Conservation (phyloP, 1,139 yeast genomes). For the Taphrina betulina region DNA sequence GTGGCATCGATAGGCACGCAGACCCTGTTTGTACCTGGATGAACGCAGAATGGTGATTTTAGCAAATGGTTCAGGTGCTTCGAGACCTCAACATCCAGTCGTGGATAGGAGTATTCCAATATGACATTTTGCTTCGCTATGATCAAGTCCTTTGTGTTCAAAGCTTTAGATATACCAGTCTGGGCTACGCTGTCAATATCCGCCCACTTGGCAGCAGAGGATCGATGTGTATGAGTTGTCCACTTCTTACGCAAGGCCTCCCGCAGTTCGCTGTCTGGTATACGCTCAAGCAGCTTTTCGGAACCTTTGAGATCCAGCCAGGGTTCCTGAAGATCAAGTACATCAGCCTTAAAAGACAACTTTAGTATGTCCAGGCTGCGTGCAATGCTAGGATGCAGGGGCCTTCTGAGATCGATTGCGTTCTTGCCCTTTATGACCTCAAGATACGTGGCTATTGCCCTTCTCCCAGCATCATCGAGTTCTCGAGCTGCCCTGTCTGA, state of each 20-base stretch:
- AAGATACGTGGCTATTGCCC: slow-evolving; percentile 77
- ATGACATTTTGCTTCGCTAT: slow-evolving; percentile 85
- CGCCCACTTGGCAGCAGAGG: slow-evolving; percentile 69
- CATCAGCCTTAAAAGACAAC: slow-evolving; percentile 60
- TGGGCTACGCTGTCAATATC: slow-evolving; percentile 68
- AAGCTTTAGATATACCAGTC: slow-evolving; percentile 47
- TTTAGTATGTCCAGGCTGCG: slow-evolving; percentile 71
- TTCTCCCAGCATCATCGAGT: slow-evolving; percentile 69
- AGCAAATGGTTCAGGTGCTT: slow-evolving; percentile 84
- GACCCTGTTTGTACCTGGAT: slow-evolving; percentile 95
- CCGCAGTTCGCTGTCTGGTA: slow-evolving; percentile 58
- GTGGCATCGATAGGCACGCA: slow-evolving; percentile 87
- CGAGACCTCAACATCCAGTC: slow-evolving; percentile 90
- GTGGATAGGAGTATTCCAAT: slow-evolving; percentile 78
- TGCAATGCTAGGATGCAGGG: slow-evolving; percentile 81
- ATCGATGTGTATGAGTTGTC: slow-evolving; percentile 50
- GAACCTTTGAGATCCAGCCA: slow-evolving; percentile 59
- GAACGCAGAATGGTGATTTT: slow-evolving; percentile 97
- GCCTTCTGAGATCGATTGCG: slow-evolving; percentile 61
- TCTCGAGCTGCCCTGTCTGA: slow-evolving; percentile 79
- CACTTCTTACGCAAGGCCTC: slow-evolving; percentile 59
- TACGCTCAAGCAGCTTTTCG: slow-evolving; percentile 58
- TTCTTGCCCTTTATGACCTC: slow-evolving; percentile 66
- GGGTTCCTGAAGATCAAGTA: slow-evolving; percentile 82
- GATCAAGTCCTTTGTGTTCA: slow-evolving; percentile 47